Evolutionary conservation across 371 early-diverging fungal species (phyloP), one percentile per base, ranked within the genome.

Genomic region (Haplosporangium sp.): DNA sequence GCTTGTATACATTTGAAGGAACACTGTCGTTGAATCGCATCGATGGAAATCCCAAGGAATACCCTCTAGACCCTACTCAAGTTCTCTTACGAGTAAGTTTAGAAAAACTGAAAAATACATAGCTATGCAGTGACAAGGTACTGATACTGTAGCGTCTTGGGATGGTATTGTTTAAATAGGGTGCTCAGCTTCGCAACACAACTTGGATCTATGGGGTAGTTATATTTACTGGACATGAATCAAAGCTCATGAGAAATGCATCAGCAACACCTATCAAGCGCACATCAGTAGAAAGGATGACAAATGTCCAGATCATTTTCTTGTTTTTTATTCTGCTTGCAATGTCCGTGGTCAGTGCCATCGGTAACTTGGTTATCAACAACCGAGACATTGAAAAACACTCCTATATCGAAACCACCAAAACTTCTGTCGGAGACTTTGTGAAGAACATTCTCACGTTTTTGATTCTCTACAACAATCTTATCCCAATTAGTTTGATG

Each of bases 401-500:
- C 7, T 63, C 74, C 10, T 89, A 87, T 56, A 61, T 81, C 4
- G 66, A 67, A 0, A 42, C 38, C 7, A 27, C 27, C 3, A 59
- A 72, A 1, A 79, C 82, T 39, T 71, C 84, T 8, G 84, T 83
- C 47, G 66, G 77, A 47, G 88, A 88, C 64, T 92, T 92, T 74
- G 90, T 89, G 35, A 86, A 85, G 61, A 93, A 92, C 84, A 92
- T 96, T 56, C 84, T 96, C 75, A 96, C 96, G 1, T 96, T 95
- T 72, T 85, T 96, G 76, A 92, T 96, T 84, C 82, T 96, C 61
- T 95, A 93, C 86, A 96, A 96, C 88, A 95, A 94, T 84, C 87
- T 96, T 74, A 96, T 96, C 76, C 96, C 96, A n/a, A 96, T 96
- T 86, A 91, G 93, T 88, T 90, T 96, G 83, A 94, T 95, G 84